Evolutionary conservation across 2,329 filamentous ascomycete species (phyloP).

Genomic region (Ceratocystis cubensis): DNA sequence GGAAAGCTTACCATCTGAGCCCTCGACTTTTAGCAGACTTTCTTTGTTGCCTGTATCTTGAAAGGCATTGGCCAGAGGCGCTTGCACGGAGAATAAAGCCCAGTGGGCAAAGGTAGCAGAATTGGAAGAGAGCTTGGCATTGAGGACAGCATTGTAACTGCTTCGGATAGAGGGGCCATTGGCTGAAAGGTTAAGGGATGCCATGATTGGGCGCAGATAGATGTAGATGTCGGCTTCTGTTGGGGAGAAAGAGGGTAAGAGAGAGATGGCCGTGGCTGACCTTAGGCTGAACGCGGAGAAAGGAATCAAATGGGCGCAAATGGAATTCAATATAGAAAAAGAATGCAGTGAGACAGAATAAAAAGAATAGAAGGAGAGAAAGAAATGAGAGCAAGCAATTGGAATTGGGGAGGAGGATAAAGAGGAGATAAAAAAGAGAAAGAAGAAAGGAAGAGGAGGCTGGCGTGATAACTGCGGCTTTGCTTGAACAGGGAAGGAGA

Average conservation of each 20-base stretch:
- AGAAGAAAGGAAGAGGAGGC: constrained; percentile 9
- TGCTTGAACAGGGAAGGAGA: constrained; percentile 9
- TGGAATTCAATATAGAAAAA: neutral
- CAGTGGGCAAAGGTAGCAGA: constrained; percentile 83
- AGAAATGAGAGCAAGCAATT: neutral
- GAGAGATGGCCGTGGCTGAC: neutral
- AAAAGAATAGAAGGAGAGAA: neutral
- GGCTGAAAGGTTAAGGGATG: constrained; percentile 65
- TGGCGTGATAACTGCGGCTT: constrained; percentile 4
- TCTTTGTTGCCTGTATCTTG: constrained; percentile 78
- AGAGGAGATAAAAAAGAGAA: constrained; percentile 1
- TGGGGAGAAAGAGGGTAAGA: neutral
- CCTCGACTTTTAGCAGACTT: constrained; percentile 88
- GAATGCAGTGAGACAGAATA: neutral
- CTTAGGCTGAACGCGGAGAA: neutral
- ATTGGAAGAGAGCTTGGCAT: constrained; percentile 39
- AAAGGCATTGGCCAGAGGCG: constrained; percentile 85
- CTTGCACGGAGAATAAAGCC: constrained; percentile 87
- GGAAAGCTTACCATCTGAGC: constrained; percentile 58
- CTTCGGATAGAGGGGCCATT: constrained; percentile 76
- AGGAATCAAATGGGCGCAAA: neutral
- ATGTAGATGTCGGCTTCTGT: constrained; percentile 5
- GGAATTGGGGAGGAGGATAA: neutral
- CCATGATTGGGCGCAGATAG: constrained; percentile 39
- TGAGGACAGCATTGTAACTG: constrained; percentile 53